These are phyloP conservation scores for Quercus engelmannii DNA, from an alignment of 306 rosid genomes.

Conservation along the genomic window DNA sequence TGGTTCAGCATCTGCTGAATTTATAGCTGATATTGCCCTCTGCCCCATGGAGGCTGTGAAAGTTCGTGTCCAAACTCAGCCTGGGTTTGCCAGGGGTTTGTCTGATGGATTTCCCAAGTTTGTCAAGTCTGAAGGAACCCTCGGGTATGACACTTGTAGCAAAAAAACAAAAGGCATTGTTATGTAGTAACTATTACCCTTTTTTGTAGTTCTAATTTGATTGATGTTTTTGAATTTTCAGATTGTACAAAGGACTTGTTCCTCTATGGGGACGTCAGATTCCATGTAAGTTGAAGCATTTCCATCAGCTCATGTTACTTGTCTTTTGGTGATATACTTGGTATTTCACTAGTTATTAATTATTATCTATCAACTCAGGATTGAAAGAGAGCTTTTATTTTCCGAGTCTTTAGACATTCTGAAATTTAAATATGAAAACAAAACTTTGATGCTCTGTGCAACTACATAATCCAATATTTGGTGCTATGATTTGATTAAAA, in stretches of 20 bases:
- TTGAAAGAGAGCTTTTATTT: neutral
- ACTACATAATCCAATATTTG: neutral
- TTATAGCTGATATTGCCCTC: constrained; percentile 72
- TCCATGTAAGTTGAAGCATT: constrained; percentile 59
- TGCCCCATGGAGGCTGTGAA: constrained; percentile 92
- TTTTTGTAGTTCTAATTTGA: neutral
- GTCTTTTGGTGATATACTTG: neutral
- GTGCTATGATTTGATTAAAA: neutral
- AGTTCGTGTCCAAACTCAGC: constrained; percentile 89
- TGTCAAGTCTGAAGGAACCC: constrained; percentile 57
- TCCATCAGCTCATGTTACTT: neutral
- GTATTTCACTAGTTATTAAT: neutral
- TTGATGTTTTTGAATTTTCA: constrained; percentile 26
- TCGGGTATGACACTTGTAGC: constrained; percentile 37
- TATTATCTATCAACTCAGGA: neutral
- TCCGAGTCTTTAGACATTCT: neutral
- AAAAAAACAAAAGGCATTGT: neutral
- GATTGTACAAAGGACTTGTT: constrained; percentile 76
- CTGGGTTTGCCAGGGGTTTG: constrained; percentile 83
- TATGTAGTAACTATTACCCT: neutral
- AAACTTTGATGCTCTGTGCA: neutral
- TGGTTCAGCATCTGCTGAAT: constrained; percentile 84
- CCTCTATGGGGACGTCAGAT: constrained; percentile 97
- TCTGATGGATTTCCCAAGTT: constrained; percentile 71
- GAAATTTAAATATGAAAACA: too few species aligned